Percentiles rank a stretch among this genome's conserved stretches.
Conservation (phyloP, 2,329 filamentous ascomycete genomes). For the Penicillium crustosum region DNA sequence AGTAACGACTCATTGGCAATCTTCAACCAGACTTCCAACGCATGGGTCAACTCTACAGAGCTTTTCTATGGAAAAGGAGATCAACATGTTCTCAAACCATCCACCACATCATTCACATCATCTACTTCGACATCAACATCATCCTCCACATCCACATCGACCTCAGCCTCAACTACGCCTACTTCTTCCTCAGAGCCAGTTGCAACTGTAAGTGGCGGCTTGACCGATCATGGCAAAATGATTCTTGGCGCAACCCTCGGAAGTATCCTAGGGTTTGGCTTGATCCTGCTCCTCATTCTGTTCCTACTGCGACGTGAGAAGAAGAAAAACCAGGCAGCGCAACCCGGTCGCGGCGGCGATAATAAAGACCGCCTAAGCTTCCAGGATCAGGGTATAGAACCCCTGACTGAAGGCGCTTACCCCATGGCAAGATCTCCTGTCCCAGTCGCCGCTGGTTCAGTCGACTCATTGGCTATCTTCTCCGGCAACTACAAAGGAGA, state of each 20-base stretch:
- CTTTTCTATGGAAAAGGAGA: constrained; percentile 53
- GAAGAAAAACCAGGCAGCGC: constrained; percentile 48
- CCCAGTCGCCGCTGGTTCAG: constrained; percentile 34
- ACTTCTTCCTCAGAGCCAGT: constrained; percentile 34
- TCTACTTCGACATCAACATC: constrained; percentile 33
- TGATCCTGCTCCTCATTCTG: constrained; percentile 70
- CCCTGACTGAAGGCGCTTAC: constrained; percentile 43
- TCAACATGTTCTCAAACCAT: constrained; percentile 16
- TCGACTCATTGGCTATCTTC: constrained; percentile 44
- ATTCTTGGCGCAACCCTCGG: constrained; percentile 82
- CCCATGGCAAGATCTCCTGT: constrained; percentile 48
- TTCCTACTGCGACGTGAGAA: constrained; percentile 56
- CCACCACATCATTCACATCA: constrained; percentile 21
- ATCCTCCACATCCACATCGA: constrained; percentile 32
- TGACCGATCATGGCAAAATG: constrained; percentile 45
- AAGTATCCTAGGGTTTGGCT: constrained; percentile 71
- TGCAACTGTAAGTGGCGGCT: constrained; percentile 34
- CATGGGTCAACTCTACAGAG: constrained; percentile 71
- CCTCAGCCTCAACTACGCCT: constrained; percentile 31
- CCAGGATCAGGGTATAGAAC: constrained; percentile 47
- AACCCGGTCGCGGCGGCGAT: constrained; percentile 48
- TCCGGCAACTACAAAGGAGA: constrained; percentile 38
- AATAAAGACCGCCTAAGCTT: constrained; percentile 58
- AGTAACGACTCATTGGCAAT: constrained; percentile 67
- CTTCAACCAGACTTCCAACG: constrained; percentile 73